Conservation (phyloP, 176 grass and related monocot species). For the Oryza australiensis region DNA sequence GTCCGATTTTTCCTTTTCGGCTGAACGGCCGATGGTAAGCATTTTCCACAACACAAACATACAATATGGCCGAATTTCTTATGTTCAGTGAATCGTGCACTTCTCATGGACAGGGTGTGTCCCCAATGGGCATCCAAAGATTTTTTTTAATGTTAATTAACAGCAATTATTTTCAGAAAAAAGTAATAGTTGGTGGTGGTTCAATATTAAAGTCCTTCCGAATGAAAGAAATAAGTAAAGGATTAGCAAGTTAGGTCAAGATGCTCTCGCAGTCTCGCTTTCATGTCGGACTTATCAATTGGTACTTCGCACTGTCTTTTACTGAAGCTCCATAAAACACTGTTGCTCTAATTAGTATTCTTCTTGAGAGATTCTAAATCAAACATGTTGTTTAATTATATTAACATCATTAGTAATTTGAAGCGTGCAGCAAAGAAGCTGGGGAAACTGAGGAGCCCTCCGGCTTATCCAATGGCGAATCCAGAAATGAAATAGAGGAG, state of each 20-base stretch:
- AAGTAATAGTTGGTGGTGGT: neutral
- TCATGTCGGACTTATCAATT: neutral
- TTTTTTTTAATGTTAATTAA: neutral
- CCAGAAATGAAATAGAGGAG: no score
- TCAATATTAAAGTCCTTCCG: neutral
- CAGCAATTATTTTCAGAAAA: neutral
- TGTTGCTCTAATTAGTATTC: neutral
- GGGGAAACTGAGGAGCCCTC: no score
- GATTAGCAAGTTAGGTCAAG: conserved; percentile 30
- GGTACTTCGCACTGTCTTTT: neutral
- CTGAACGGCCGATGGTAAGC: no score
- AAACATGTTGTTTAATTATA: no score
- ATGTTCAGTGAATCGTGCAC: neutral
- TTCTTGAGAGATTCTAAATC: neutral
- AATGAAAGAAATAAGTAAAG: conserved; percentile 12
- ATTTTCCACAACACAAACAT: no score
- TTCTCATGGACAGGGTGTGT: neutral
- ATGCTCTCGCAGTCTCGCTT: neutral
- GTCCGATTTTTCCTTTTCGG: no score
- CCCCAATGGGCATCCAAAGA: neutral
- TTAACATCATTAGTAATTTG: no score
- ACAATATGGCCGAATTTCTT: neutral
- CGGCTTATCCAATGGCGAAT: no score
- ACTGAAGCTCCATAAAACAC: neutral
- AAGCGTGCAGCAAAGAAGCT: neutral